These are phyloP conservation scores for Balamuthia mandrillaris DNA, from an alignment of 208 protist genomes.

Conservation along the genomic window DNA sequence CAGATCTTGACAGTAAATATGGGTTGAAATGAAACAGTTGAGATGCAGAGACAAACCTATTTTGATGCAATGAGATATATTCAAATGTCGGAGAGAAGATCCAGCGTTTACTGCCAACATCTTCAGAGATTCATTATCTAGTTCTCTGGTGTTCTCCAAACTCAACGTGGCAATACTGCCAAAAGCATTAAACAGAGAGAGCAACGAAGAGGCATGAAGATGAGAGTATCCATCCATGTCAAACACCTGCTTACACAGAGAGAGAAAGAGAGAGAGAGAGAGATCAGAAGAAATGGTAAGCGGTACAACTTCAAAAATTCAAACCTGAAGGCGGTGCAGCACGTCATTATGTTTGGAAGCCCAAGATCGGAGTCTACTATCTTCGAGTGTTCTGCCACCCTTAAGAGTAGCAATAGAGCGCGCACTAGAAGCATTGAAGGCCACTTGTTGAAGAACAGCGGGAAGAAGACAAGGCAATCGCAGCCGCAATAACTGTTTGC, in stretches of 20 bases:
- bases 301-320: no score
- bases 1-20: neutral
- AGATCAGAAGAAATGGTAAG: neutral
- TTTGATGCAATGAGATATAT: slow-evolving; percentile 16
- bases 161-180: neutral
- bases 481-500: neutral
- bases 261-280: neutral
- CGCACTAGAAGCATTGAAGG: no score
- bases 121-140: slow-evolving; percentile 14
- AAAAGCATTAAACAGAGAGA: slow-evolving; percentile 6
- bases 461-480: slow-evolving; percentile 15
- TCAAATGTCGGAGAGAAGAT: neutral
- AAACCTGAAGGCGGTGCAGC: no score
- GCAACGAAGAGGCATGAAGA: neutral
- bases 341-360: no score
- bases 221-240: slow-evolving; percentile 31
- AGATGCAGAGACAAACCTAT: neutral
- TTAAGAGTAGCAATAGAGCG: no score
- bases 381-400: no score
- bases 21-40: neutral
- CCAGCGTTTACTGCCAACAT: neutral
- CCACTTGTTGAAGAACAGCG: slow-evolving; percentile 8
- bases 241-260: neutral
- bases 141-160: neutral
- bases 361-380: no score